Base-by-base conservation (phyloP, 1,284 basidiomycete genomes). In the Volvariella surrecta region DNA sequence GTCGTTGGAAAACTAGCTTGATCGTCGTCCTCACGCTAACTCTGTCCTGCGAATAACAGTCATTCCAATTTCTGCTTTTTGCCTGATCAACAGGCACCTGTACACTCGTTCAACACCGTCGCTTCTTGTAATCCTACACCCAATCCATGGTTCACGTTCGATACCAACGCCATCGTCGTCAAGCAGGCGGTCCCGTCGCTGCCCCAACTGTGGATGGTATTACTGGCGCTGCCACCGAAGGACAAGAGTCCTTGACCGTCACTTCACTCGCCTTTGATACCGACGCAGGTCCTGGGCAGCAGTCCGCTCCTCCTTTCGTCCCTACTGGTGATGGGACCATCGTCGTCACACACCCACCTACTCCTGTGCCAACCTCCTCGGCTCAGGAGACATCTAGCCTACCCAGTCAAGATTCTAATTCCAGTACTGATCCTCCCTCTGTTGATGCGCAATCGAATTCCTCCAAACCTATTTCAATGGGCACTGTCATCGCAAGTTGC, bases 401-500 rank as follows among this genome's bases (percentile, higher is more conserved):
- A 50, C 18, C 4, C 56, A 9, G 11, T 44, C 13, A 38, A 46
- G 8, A 39, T 53, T 13, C 49, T 54, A 11, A 38, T 57, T 10
- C 45, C 13, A 34, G 43, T 15, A 46, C 53, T 28, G 21, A 45
- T 18, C 31, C 47, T 15, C 32, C 51, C 22, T 50, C 54, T 11
- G 15, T 19, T 50, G 34, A 35, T 7, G 40, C 51, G 10, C 44
- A 59, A 11, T 45, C 53, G 3, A 51, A 60, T 30, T 51, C 61
- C 11, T 47, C 54, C 32, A 54, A 53, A 11, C 46, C 57, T 7
- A 74, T 78, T 16, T 51, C 76, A 0, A 49, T 76, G 31, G 60
- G 65, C 47, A 71, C 74, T 3, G 73, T 75, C 16, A 60, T 79
- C 32, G 76, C 66, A 7, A 67, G 67, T 20, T 79, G 76, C 43